Percentiles rank a stretch among this genome's conserved stretches.
Evolutionary conservation across 2,329 filamentous ascomycete genomes (phyloP).

Genomic region (Furcasterigmium furcatum): DNA sequence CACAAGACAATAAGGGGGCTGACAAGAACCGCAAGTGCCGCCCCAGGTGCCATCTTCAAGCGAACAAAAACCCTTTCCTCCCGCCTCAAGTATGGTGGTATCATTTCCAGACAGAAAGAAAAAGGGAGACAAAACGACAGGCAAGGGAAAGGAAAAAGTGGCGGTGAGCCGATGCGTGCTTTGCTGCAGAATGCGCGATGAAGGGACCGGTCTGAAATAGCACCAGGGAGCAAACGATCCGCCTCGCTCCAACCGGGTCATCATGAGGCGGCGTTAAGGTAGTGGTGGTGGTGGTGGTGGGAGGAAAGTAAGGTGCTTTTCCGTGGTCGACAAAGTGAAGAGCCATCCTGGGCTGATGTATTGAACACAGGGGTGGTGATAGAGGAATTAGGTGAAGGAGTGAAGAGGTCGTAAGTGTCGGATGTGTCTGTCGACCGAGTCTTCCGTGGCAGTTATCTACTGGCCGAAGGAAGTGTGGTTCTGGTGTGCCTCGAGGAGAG

Average conservation of each 20-base stretch:
- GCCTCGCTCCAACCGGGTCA: background rate
- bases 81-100: slow-evolving; percentile 9
- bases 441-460: slow-evolving; percentile 11
- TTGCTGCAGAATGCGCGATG: slow-evolving; percentile 6
- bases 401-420: slow-evolving; percentile 3
- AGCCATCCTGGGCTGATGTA: slow-evolving; percentile 4
- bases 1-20: too few species aligned
- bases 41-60: background rate
- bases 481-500: slow-evolving; percentile 38
- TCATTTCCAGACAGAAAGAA: slow-evolving; percentile 15
- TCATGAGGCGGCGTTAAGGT: background rate
- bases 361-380: slow-evolving; percentile 1
- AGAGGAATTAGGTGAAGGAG: slow-evolving; percentile 9
- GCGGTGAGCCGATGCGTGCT: slow-evolving; percentile 1
- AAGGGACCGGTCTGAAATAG: slow-evolving; percentile 3
- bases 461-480: slow-evolving; percentile 26
- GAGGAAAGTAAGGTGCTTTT: background rate
- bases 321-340: slow-evolving; percentile 11
- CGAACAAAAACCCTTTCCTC: background rate
- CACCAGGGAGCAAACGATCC: background rate
- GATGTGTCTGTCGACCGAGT: background rate
- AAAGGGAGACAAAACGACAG: slow-evolving; percentile 5
- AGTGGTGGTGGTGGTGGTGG: slow-evolving; percentile 1
- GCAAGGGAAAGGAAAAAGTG: background rate
- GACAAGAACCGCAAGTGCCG: background rate